Evolutionary conservation across 495 filamentous ascomycete genomes (phyloP), one percentile per base, ranked within the genome.

Genomic region (Neohortaea acidophila): DNA sequence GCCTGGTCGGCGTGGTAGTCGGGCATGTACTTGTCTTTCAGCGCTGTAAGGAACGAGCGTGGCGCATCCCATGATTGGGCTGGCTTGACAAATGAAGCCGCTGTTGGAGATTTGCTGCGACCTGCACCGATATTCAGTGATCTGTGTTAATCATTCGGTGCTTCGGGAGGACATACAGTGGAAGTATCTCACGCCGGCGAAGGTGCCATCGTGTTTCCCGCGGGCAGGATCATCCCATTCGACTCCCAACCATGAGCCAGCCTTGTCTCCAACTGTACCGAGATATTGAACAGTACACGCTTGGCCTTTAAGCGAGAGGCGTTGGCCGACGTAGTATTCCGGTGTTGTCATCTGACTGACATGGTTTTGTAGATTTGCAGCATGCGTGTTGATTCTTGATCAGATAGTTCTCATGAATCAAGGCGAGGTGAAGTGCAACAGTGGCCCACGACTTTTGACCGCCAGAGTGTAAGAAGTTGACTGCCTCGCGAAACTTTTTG

Each of bases 151-250:
- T 3, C 18, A 41, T 22, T 24, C 17, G 3, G 19, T 22, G 21
- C 11, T 31, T 3, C 11, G 17, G 21, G 33, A 14, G 6, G 51
- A 59, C 41, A 41, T 65, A 94, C 87, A 93, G 48, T 68, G 65
- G 50, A 96, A 96, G 54, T 96, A 94, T 39, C 68, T 72, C 45
- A 70, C 63, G 33, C 80, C 84, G 18, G 72, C 72, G 61, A 87
- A 73, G 39, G 76, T 72, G 8, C 91, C 89, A 43, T 83, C 70
- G 61, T 97, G 85, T 62, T 94, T 96, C 21, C 89, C 91, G 51
- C 84, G 65, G 27, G 61, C 63, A 38, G 73, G 63, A 51, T 93
- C 79, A 59, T 96, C 89, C 91, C 91, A 97, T 66, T 97, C 89
- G 14, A 96, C 84, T 19, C 89, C 89, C 14, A 97, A 64, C 91